Base-by-base conservation (phyloP, 1,139 yeast species). In the Debaryomyces udenii region DNA sequence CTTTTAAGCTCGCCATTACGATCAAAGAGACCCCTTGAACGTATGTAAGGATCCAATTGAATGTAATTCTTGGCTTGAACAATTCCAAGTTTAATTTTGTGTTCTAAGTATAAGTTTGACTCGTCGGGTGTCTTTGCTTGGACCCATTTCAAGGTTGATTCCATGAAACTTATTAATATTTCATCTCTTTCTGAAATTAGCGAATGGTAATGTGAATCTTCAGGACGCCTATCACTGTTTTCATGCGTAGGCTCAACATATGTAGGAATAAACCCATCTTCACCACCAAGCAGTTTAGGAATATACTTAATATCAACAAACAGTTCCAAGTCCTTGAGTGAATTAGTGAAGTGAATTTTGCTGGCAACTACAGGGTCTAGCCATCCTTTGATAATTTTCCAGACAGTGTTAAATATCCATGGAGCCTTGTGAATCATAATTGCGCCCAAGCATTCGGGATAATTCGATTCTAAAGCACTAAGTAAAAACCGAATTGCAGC, bases 331-430 rank as follows among this genome's bases (percentile, higher is more conserved):
- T 88, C 95, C 38, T 76, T 71, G 10, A 65, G 52, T 40, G 67
- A 67, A 53, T 81, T 80, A 20, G 96, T 86, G 64, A 89, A 89
- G 18, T 76, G 73, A 50, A 89, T 83, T 63, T 87, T 89, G 22
- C 87, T 72, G 0, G 94, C 95, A 34, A 89, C 94, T 7, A 83
- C 91, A 1, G 96, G 96, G 56, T 89, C 96, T 43, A 89, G 68
- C 96, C 96, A 88, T 50, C 80, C 82, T 61, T 84, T 87, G 54
- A 89, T 81, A 50, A 88, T 76, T 47, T 81, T 82, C 96, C 96
- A 89, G 48, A 88, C 84, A 24, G 94, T 87, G 46, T 83, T 78
- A 68, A 89, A 89, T 35, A 89, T 76, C 94, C 96, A 86, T 5
- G 96, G 96, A 0, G 96, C 96, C 51, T 85, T 85, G 65, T 89